Percentiles rank a stretch among this genome's conserved stretches.
These are phyloP conservation scores for Alternaria longipes DNA, from an alignment of 2,329 filamentous ascomycete species.

Conservation along the genomic window DNA sequence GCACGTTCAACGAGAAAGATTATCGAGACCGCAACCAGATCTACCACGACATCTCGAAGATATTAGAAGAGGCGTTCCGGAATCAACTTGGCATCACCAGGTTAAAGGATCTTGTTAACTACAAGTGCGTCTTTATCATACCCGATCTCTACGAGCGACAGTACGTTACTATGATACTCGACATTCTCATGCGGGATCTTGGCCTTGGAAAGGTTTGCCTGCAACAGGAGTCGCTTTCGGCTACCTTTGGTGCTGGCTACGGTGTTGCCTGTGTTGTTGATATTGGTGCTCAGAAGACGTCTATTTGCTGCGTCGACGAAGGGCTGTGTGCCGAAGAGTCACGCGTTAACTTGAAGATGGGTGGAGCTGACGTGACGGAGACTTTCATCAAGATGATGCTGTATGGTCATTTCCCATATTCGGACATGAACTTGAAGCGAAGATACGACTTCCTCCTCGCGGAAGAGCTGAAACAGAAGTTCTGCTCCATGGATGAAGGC, in stretches of 20 bases:
- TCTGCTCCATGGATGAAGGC: slow-evolving; percentile 89
- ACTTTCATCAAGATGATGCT: slow-evolving; percentile 98
- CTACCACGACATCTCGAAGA: slow-evolving; percentile 84
- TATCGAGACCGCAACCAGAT: slow-evolving; percentile 82
- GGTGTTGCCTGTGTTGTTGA: slow-evolving; percentile 95
- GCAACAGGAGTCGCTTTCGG: slow-evolving; percentile 94
- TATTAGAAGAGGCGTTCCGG: slow-evolving; percentile 86
- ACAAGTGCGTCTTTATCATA: slow-evolving; percentile 96
- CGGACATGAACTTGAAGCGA: slow-evolving; percentile 88
- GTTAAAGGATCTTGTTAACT: slow-evolving; percentile 85
- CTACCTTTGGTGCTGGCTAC: slow-evolving; percentile 93
- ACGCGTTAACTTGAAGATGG: slow-evolving; percentile 92
- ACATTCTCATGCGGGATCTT: slow-evolving; percentile 87
- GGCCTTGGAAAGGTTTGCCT: slow-evolving; percentile 90
- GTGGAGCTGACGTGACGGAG: slow-evolving; percentile 91
- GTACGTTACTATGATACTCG: slow-evolving; percentile 85
- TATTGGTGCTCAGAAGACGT: slow-evolving; percentile 96
- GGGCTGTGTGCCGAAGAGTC: slow-evolving; percentile 95
- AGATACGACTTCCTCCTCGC: slow-evolving; percentile 93
- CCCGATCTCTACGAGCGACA: slow-evolving; percentile 96
- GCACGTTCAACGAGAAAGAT: slow-evolving; percentile 89
- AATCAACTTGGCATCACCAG: slow-evolving; percentile 81
- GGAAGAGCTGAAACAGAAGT: slow-evolving; percentile 93
- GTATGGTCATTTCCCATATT: slow-evolving; percentile 93
- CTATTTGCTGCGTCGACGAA: slow-evolving; percentile 95